Conservation (phyloP, 1,139 yeast genomes). For the Yamadazyma sp. region DNA sequence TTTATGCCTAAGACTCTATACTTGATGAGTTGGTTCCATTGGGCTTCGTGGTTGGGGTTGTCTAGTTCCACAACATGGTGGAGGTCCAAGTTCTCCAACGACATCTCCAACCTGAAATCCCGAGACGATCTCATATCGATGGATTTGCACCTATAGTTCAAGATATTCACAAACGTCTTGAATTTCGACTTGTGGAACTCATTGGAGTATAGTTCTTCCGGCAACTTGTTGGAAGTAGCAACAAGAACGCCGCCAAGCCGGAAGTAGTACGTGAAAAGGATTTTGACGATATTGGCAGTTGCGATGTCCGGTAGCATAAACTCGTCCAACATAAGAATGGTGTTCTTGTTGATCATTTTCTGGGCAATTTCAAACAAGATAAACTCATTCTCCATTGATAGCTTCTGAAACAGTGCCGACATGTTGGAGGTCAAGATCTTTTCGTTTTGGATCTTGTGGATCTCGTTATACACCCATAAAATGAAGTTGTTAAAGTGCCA, state of each 20-base stretch:
- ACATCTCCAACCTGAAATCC: constrained; percentile 55
- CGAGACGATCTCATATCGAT: constrained; percentile 59
- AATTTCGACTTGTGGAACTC: constrained; percentile 62
- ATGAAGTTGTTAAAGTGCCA: constrained; percentile 75
- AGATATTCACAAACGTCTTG: constrained; percentile 53
- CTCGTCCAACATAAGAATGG: constrained; percentile 66
- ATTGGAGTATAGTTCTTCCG: constrained; percentile 67
- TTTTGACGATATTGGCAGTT: constrained; percentile 65
- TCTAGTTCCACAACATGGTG: constrained; percentile 32
- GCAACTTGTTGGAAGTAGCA: constrained; percentile 70
- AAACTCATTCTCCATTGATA: constrained; percentile 61
- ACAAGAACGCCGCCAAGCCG: constrained; percentile 72
- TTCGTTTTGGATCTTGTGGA: constrained; percentile 53
- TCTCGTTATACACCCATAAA: constrained; percentile 64
- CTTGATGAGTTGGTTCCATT: constrained; percentile 39
- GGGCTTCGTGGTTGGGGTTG: constrained; percentile 22
- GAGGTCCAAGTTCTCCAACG: constrained; percentile 16
- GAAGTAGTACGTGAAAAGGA: constrained; percentile 66
- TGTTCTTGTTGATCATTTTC: constrained; percentile 57
- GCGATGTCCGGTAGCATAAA: constrained; percentile 76
- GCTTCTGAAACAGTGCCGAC: constrained; percentile 27
- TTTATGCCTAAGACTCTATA: constrained; percentile 19
- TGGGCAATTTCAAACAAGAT: constrained; percentile 67
- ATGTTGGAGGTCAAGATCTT: constrained; percentile 33
- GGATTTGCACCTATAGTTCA: constrained; percentile 61